Base-by-base conservation (phyloP, 257 asterid genomes). In the Verbascum thapsus region DNA sequence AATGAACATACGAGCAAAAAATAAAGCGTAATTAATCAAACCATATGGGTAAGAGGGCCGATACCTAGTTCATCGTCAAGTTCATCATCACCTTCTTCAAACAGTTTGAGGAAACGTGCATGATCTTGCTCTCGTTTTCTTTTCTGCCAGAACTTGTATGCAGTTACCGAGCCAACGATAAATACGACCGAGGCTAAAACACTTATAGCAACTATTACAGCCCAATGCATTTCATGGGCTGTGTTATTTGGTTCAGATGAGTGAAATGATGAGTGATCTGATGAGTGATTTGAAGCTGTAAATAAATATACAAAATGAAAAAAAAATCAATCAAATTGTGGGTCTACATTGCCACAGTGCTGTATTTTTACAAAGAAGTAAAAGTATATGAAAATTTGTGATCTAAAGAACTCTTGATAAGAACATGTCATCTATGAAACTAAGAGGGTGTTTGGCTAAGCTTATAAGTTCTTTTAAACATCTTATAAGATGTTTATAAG, bases 71-170 rank as follows among this genome's bases (percentile, higher is more conserved):
- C 95, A 43, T 86, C 95, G 57, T 83, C 90, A 4, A 81, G 76
- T 53, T 83, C 95, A 54, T 83, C 90, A 47, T 83, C 86, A 12
- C 55, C 73, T 58, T 81, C 90, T 81, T 83, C 90, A 10, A 86
- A 86, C 35, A 86, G 83, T 74, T 64, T 67, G 67, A 83, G 80
- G 78, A 86, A 90, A 30, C 86, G 83, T 4, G 96, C 94, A 68
- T 90, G 96, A 56, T 90, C 95, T 42, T 80, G 85, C 73, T 79
- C 87, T 73, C 85, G 85, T 85, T 69, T 88, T 45, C 79, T 76
- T 61, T 55, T 72, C 82, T 83, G 85, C 83, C 83, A 82, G 64
- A 72, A 80, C 72, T 80, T 88, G 74, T 65, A 76, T 55, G 59
- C 81, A 15, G 72, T 59, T 57, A 79, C 71, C 56, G 67, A 38